Evolutionary conservation across 2,329 filamentous ascomycete genomes (phyloP).

Genomic region (Colletotrichum lentis): DNA sequence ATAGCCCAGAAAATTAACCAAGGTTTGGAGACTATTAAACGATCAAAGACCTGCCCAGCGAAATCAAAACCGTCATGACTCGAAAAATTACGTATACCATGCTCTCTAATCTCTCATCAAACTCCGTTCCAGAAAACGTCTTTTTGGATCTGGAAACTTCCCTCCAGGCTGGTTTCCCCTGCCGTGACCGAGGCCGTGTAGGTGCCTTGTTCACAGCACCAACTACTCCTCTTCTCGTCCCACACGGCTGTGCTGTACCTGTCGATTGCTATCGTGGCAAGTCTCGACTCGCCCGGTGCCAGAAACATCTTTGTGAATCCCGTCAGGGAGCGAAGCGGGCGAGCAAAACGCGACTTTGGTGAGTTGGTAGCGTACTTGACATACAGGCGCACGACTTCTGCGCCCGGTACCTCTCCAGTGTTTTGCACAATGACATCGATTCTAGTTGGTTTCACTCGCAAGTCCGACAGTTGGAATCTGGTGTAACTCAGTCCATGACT

Average conservation of each 20-base stretch:
- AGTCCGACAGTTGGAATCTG: conserved; percentile 61
- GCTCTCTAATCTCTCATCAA: conserved; percentile 42
- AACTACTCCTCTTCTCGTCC: conserved; percentile 71
- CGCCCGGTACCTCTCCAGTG: conserved; percentile 56
- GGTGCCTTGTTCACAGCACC: conserved; percentile 71
- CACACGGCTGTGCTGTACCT: conserved; percentile 75
- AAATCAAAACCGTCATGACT: too few relatives aligned
- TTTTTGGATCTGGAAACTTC: conserved; percentile 64
- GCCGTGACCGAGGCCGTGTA: conserved; percentile 68
- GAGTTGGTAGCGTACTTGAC: conserved; percentile 49
- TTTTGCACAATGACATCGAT: conserved; percentile 63
- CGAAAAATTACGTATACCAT: not conserved
- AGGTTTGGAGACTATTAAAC: not conserved
- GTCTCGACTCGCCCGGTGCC: conserved; percentile 64
- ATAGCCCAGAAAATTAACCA: not conserved
- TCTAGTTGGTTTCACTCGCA: conserved; percentile 50
- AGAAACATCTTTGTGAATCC: conserved; percentile 67
- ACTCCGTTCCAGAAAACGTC: conserved; percentile 74
- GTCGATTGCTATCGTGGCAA: conserved; percentile 61
- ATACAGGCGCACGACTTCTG: conserved; percentile 60
- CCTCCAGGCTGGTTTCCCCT: conserved; percentile 56
- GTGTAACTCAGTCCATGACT: conserved; percentile 76
- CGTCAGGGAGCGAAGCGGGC: conserved; percentile 63
- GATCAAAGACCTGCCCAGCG: not conserved
- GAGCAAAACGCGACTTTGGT: conserved; percentile 56